Percentiles rank a stretch among this genome's conserved stretches.
Conservation (phyloP, 2,329 filamentous ascomycete genomes). For the Phaeoacremonium minimum region DNA sequence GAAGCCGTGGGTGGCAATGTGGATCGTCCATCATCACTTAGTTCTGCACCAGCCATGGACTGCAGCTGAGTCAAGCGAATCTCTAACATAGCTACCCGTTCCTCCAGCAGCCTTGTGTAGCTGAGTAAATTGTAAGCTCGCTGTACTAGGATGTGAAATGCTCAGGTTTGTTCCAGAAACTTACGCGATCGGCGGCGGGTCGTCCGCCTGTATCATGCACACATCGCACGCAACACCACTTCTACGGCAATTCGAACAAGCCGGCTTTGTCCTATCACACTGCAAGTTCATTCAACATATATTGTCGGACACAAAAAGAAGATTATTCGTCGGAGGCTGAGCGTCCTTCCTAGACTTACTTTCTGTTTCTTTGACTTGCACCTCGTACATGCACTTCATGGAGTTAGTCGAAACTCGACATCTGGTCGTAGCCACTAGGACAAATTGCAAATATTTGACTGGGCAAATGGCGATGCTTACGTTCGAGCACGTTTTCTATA, state of each 20-base stretch:
- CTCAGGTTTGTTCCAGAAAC: too few species aligned
- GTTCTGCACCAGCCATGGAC: background rate
- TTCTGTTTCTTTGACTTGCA: conserved; percentile 40
- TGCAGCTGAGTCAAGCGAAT: conserved; percentile 14
- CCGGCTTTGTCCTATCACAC: conserved; percentile 39
- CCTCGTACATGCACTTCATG: conserved; percentile 38
- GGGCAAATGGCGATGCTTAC: too few species aligned
- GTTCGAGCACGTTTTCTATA: too few species aligned
- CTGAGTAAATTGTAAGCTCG: too few species aligned
- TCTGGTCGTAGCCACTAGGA: too few species aligned
- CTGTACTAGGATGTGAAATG: conserved; percentile 28
- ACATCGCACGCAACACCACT: conserved; percentile 37
- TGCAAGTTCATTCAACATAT: conserved; percentile 12
- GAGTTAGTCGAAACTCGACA: too few species aligned
- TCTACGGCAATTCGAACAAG: conserved; percentile 37
- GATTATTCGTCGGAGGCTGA: too few species aligned
- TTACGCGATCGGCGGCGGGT: background rate
- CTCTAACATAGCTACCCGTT: conserved; percentile 35
- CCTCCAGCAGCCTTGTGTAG: conserved; percentile 34
- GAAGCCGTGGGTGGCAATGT: background rate
- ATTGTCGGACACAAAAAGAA: too few species aligned
- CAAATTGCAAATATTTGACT: too few species aligned
- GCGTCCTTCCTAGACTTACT: too few species aligned
- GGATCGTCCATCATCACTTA: background rate
- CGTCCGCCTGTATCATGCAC: conserved; percentile 16